These are phyloP conservation scores for Musa beccarii DNA, from an alignment of 176 grass and related monocot genomes.

Conservation along the genomic window DNA sequence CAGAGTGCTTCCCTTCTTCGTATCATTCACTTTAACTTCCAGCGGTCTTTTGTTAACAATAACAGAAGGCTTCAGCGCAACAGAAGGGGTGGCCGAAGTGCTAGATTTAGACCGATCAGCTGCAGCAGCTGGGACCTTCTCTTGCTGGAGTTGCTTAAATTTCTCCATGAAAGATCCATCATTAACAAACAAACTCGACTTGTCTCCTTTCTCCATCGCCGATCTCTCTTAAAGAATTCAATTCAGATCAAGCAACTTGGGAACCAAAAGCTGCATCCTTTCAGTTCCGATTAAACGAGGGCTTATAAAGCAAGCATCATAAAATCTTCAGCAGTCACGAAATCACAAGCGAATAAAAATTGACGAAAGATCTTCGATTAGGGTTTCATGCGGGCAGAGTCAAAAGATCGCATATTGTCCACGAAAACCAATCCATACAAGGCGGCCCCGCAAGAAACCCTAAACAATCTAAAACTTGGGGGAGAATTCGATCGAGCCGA, in stretches of 20 bases:
- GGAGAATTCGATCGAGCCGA: neutral
- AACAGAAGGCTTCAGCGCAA: constrained; percentile 14
- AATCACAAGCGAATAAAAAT: neutral
- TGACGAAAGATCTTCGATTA: neutral
- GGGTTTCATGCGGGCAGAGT: neutral
- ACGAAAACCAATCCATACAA: neutral
- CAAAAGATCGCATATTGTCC: neutral
- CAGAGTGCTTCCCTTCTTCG: constrained; percentile 35
- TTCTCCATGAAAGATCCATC: constrained; percentile 95
- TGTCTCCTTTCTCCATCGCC: constrained; percentile 32
- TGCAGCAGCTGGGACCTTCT: constrained; percentile 21
- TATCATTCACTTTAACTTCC: constrained; percentile 28
- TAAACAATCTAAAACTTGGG: neutral
- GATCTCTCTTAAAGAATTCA: constrained; percentile 8
- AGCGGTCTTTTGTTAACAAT: constrained; percentile 51
- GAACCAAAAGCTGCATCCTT: constrained; percentile 39
- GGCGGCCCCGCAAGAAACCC: neutral
- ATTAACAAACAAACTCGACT: constrained; percentile 58
- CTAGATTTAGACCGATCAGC: constrained; percentile 5
- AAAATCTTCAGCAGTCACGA: neutral
- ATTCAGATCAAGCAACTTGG: neutral
- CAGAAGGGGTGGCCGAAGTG: constrained; percentile 15
- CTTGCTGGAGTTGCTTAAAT: constrained; percentile 91
- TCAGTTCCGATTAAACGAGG: constrained; percentile 31
- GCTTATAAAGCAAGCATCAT: neutral